Base-by-base conservation (phyloP, 2,329 filamentous ascomycete genomes). In the Neodidymelliopsis sp. region DNA sequence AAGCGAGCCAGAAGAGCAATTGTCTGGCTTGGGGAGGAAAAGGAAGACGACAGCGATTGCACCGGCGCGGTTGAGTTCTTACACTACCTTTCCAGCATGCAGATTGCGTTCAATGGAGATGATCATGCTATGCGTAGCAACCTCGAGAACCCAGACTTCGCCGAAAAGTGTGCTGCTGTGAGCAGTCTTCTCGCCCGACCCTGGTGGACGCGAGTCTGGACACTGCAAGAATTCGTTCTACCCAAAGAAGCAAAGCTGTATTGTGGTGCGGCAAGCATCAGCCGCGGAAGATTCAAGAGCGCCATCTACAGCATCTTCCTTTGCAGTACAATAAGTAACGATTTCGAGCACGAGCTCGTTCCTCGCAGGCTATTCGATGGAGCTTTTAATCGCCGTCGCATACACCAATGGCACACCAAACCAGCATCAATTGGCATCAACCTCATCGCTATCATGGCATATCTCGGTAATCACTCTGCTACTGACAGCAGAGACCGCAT, bases 1-100 rank as follows among this genome's bases (percentile, higher is more conserved):
- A 59, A 48, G 29, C 53, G 42, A 33, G 52, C 63, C 1, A 54
- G 25, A 16, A 52, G 56, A 47, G 58, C 56, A 3, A 54, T 67
- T 1, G 34, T 71, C 0, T 71, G 67, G 67, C 23, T 62, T 29
- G 20, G 59, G 42, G 38, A 80, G 76, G 65, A 74, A 75, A 55
- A 77, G 38, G 43, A 75, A 68, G 53, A 80, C 72, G 44, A 72
- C 53, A 63, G 57, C 18, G 53, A 66, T 33, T 68, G 66, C 52
- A 56, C 51, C 0, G 63, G 58, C 9, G 64, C 64, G 0, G 56
- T 67, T 24, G 45, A 61, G 4, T 66, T 70, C 30, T 30, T 67
- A 10, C 53, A 60, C 16, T 49, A 60, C 23, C 59, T 70, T 4
- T 45, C 48, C 8, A 51, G 36, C 10, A 33, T 68, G 10, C 56